Evolutionary conservation across 257 asterid species (phyloP), one percentile per base, ranked within the genome.

Genomic region (Handroanthus guayacan): DNA sequence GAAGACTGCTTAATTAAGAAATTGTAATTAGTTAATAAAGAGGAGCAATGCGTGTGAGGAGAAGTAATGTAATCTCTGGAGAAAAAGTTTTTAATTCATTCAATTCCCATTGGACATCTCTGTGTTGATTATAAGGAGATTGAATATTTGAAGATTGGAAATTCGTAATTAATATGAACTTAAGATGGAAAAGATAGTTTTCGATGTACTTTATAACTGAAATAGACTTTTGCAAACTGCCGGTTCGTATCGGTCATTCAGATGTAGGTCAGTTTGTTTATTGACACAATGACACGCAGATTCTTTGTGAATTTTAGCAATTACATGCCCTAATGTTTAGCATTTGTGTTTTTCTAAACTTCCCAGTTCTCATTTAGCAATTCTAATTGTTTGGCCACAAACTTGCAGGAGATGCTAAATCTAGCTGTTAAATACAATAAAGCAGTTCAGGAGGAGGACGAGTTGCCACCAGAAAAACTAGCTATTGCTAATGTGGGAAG

Each of bases 371-470:
- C 10, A 57, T 12, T 43, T 18, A 48, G 48, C 47, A 17, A 58
- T 63, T 52, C 6, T 38, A 20, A 31, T 55, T 58, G 64, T 48
- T 62, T 74, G 76, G 36, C 34, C 38, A 60, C 54, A 76, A 39
- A 45, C 39, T 18, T 52, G 82, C 90, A 90, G 97, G 97, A 92
- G 78, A 92, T 90, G 97, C 83, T 92, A 52, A 87, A 75, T 71
- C 83, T 92, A 6, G 94, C 90, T 8, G 72, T 77, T 25, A 92
- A 90, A 78, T 92, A 92, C 55, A 92, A 92, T 31, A 92, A 90
- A 86, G 97, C 95, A 13, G 98, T 90, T 79, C 97, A 90, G 82
- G 97, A 92, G 60, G 98, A 92, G 83, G 98, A 90, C 38, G 97
- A 92, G 85, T 78, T 92, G 81, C 38, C 94, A 1, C 97, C 96